These are phyloP conservation scores for Heterobasidion irregulare DNA, from an alignment of 1,284 basidiomycete species.

Conservation along the genomic window DNA sequence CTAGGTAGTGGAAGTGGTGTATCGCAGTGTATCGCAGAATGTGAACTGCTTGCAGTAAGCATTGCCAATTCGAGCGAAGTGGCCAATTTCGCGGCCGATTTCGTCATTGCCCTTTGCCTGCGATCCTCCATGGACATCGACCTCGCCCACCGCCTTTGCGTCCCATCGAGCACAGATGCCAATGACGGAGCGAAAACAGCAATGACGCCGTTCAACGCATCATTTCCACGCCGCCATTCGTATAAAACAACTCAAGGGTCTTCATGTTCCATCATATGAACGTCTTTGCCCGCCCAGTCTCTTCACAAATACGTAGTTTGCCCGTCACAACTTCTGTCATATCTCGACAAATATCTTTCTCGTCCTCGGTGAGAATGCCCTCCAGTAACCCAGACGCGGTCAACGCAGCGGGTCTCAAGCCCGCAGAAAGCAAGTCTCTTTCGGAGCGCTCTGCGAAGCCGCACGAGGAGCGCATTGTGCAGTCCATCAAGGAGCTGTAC, in stretches of 20 bases:
- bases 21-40: no score
- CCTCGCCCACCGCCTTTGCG: background rate
- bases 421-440: constrained; percentile 28
- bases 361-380: background rate
- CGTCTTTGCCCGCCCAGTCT: no score
- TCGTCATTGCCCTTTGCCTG: no score
- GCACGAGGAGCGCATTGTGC: constrained; percentile 29
- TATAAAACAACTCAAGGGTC: no score
- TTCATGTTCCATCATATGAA: no score
- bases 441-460: constrained; percentile 26
- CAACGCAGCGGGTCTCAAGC: constrained; percentile 34
- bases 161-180: background rate
- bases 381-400: constrained; percentile 1
- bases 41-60: background rate
- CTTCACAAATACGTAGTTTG: background rate
- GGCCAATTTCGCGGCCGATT: background rate
- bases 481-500: constrained; percentile 37
- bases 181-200: no score
- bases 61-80: background rate
- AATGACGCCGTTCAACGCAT: no score
- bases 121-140: no score
- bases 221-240: background rate
- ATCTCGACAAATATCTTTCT: background rate
- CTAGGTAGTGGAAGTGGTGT: no score
- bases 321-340: background rate